Conservation (phyloP, 2,329 filamentous ascomycete genomes). For the Hymenoscyphus repandus region DNA sequence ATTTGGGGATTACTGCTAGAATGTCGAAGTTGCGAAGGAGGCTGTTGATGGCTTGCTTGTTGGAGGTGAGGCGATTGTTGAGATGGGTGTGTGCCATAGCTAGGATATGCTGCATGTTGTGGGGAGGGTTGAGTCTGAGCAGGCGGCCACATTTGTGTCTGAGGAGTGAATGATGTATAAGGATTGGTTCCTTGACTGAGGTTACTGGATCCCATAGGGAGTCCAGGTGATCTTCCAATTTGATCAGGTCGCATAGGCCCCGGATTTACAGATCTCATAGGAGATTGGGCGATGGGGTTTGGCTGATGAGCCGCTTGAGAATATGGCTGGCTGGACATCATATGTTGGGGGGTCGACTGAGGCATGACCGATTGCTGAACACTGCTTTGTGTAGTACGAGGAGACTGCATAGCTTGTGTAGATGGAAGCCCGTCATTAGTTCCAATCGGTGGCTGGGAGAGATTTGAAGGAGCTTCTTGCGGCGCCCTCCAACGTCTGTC, state of each 20-base stretch:
- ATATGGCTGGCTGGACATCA: slow-evolving; percentile 53
- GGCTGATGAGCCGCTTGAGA: slow-evolving; percentile 68
- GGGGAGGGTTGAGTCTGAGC: slow-evolving; percentile 58
- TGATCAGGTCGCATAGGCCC: slow-evolving; percentile 50
- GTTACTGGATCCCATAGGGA: slow-evolving; percentile 48
- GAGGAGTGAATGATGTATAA: slow-evolving; percentile 55
- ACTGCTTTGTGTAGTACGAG: slow-evolving; percentile 50
- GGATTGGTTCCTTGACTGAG: slow-evolving; percentile 41
- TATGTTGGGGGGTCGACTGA: slow-evolving; percentile 37
- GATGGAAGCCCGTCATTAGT: slow-evolving; percentile 40
- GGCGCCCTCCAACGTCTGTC: slow-evolving; percentile 77
- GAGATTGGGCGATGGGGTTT: slow-evolving; percentile 66
- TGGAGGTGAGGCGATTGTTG: slow-evolving; percentile 33
- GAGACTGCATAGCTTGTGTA: slow-evolving; percentile 52
- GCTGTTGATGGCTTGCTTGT: slow-evolving; percentile 49
- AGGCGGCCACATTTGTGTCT: slow-evolving; percentile 58
- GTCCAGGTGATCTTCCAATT: slow-evolving; percentile 61
- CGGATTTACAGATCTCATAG: slow-evolving; percentile 64
- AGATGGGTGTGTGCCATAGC: slow-evolving; percentile 43
- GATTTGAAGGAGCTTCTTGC: slow-evolving; percentile 65
- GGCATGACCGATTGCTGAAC: slow-evolving; percentile 48
- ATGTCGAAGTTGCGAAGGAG: slow-evolving; percentile 57
- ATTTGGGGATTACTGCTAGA: slow-evolving; percentile 49
- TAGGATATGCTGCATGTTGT: slow-evolving; percentile 46
- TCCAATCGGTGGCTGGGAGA: slow-evolving; percentile 31